Base-by-base conservation (phyloP, 2,329 filamentous ascomycete species). In the Colletotrichum theobromicola region DNA sequence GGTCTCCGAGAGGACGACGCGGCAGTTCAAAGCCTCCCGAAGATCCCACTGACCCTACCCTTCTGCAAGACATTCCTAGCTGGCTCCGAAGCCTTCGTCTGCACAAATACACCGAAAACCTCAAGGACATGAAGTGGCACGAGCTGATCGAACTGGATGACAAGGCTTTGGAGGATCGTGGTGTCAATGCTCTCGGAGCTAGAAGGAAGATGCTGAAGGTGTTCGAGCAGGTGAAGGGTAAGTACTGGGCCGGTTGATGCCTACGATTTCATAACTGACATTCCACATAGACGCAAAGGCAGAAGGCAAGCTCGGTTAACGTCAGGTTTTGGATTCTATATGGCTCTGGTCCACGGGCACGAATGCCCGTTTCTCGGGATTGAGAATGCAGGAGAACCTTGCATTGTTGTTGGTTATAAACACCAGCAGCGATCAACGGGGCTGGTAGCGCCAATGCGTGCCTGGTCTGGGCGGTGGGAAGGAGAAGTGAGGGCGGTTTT, bases 181-280 rank as follows among this genome's bases (percentile, higher is more conserved):
- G 97, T 64, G 97, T 99, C 35, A 98, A 98, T 83, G 97, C 97
- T 68, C 90, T 98, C 71, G 97, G 97, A 79, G 97, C 97, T 21
- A 90, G 97, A 79, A 94, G 96, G 83, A 99, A 99, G 90, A 97
- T 99, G 95, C 88, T 99, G 75, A 99, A 99, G 91, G 97, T 98
- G 71, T 98, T 98, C 85, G 97, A 98, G 80, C 96, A 98, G 87
- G 96, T 98, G 81, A 95, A 92, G 85, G 94, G 91, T 92, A 85
- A 77, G 86, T 79, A 53, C 24, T 12, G 16, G n/a, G 35, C n/a
- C 42, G 16, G 12, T 13, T 15, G 15, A 35, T 53, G 5, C 16
- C 21, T 12, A 15, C 13, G 10, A 24, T 12, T 62, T 13, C 30
- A 16, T 21, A 12, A 32, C 53, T 74, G 63, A 63, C 63, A 18